These are phyloP conservation scores for Thalassiosira delicatula DNA, from an alignment of 352 stramenopile species.

Conservation along the genomic window DNA sequence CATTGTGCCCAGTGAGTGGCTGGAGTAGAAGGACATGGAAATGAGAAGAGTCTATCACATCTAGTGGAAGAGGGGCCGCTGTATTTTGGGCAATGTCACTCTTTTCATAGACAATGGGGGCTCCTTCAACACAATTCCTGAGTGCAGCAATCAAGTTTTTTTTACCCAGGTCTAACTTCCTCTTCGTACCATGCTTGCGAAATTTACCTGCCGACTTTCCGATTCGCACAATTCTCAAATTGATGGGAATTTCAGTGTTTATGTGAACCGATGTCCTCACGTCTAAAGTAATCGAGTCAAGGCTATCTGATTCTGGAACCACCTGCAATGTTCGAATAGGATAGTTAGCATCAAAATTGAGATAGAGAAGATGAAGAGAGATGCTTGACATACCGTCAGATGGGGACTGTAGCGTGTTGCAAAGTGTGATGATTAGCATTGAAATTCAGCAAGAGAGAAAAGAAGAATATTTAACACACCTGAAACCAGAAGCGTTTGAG, in stretches of 20 bases:
- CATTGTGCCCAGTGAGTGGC: slow-evolving; percentile 20
- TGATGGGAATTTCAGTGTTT: slow-evolving; percentile 44
- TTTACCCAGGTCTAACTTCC: slow-evolving; percentile 38
- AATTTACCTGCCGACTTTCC: slow-evolving; percentile 17
- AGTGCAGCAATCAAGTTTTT: slow-evolving; percentile 44
- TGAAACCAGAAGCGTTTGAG: slow-evolving; percentile 20
- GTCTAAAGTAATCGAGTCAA: slow-evolving; percentile 49
- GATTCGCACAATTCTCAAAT: slow-evolving; percentile 51
- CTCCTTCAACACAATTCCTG: slow-evolving; percentile 37
- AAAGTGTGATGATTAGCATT: too few relatives aligned
- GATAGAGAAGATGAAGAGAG: too few relatives aligned
- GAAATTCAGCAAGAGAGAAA: too few relatives aligned
- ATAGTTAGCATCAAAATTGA: too few relatives aligned
- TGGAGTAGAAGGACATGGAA: slow-evolving; percentile 61
- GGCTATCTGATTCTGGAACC: slow-evolving; percentile 36
- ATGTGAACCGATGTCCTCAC: slow-evolving; percentile 43
- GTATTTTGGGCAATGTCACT: slow-evolving; percentile 7
- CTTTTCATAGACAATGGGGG: slow-evolving; percentile 57
- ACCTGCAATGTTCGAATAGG: slow-evolving; percentile 24
- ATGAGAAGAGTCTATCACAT: slow-evolving; percentile 37
- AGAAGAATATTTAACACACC: background rate
- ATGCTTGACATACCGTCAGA: too few relatives aligned
- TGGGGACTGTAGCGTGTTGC: too few relatives aligned
- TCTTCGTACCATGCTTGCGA: slow-evolving; percentile 24
- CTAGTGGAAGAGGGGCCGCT: slow-evolving; percentile 31